Evolutionary conservation across 108 stramenopile species (phyloP).

Genomic region (Epipyxis sp.): DNA sequence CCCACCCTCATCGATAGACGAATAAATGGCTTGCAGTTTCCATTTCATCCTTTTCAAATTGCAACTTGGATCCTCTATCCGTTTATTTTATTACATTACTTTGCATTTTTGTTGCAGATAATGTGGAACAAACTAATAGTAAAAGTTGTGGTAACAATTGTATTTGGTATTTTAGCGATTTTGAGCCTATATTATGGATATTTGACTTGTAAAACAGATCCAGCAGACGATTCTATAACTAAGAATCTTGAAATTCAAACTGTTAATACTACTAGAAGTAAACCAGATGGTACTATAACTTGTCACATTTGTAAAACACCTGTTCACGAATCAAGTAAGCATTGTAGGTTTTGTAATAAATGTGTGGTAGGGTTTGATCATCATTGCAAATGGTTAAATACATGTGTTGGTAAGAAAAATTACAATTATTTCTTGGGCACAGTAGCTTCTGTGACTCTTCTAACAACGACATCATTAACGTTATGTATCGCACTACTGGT

Average conservation of each 20-base stretch:
- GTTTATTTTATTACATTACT: conserved; percentile 4
- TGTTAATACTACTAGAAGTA: not conserved
- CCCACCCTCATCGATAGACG: not conserved
- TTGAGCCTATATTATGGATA: not conserved
- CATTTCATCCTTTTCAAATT: not conserved
- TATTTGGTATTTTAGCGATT: not conserved
- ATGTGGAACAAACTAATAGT: not conserved
- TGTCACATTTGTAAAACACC: not conserved
- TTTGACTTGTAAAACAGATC: not conserved
- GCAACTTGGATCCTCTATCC: not conserved
- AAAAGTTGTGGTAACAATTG: not conserved
- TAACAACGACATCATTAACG: conserved; percentile 50
- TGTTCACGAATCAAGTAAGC: conserved; percentile 65
- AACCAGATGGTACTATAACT: too few relatives aligned
- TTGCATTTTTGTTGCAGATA: not conserved
- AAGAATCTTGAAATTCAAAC: not conserved
- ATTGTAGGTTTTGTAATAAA: conserved; percentile 91
- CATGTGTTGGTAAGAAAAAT: conserved; percentile 54
- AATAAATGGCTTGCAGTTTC: not conserved
- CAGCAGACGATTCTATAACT: not conserved
- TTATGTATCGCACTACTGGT: conserved; percentile 43
- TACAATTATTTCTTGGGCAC: conserved; percentile 69
- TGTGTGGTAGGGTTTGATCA: conserved; percentile 88
- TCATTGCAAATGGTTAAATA: conserved; percentile 92
- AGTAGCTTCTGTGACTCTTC: conserved; percentile 56